Conservation (phyloP, 805 yeast genomes). For the Diddensiella santjacobensis region DNA sequence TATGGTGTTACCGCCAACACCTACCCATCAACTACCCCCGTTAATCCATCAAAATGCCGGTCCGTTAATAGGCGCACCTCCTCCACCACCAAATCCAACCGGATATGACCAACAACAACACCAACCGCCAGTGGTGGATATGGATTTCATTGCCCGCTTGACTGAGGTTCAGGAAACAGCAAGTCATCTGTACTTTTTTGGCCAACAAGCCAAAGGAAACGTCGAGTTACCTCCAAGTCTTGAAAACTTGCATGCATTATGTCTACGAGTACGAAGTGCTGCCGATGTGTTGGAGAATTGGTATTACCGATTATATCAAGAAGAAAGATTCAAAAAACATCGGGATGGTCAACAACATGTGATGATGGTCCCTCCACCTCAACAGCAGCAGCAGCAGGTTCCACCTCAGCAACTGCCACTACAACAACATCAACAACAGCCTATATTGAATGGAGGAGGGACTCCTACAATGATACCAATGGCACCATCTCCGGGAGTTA, state of each 20-base stretch:
- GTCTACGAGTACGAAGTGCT: conserved; percentile 17
- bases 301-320: conserved; percentile 19
- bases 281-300: conserved; percentile 21
- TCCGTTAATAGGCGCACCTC: background rate
- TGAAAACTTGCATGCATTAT: conserved; percentile 18
- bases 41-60: background rate
- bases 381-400: background rate
- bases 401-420: background rate
- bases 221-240: conserved; percentile 16
- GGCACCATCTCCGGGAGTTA: background rate
- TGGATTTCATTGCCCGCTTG: conserved; percentile 13
- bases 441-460: background rate
- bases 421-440: background rate
- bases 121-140: background rate
- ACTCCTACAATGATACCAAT: conserved; percentile 1
- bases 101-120: background rate
- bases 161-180: conserved; percentile 22
- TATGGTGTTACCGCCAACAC: conserved; percentile 5
- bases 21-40: conserved; percentile 4
- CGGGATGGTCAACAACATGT: background rate
- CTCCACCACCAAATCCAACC: background rate
- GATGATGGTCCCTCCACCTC: background rate
- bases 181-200: conserved; percentile 19
- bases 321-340: conserved; percentile 5
- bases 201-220: conserved; percentile 5